Evolutionary conservation across 2,329 filamentous ascomycete genomes (phyloP).

Genomic region (Colletotrichum sp.): DNA sequence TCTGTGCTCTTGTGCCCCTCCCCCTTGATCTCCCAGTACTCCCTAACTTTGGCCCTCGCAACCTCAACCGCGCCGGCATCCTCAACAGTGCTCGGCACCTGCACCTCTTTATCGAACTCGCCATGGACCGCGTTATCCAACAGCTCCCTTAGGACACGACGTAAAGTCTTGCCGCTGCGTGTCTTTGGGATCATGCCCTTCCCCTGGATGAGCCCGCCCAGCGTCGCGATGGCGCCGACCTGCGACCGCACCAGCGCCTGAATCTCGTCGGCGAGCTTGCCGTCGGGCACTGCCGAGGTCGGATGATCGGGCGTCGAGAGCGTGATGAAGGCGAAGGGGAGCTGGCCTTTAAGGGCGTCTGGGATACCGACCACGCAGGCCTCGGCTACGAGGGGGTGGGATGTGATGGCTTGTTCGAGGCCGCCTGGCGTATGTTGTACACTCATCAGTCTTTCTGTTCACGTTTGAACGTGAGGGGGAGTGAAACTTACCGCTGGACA

Average conservation of each 20-base stretch:
- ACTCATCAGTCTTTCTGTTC: not conserved
- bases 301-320: slow-evolving; percentile 53
- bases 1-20: slow-evolving; percentile 49
- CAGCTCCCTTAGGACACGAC: slow-evolving; percentile 81
- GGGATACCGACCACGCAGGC: slow-evolving; percentile 87
- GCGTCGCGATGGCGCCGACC: slow-evolving; percentile 84
- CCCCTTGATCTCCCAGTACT: slow-evolving; percentile 72
- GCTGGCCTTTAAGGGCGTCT: slow-evolving; percentile 84
- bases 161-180: slow-evolving; percentile 86
- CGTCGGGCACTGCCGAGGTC: slow-evolving; percentile 53
- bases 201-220: slow-evolving; percentile 87
- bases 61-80: slow-evolving; percentile 77
- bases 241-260: slow-evolving; percentile 76
- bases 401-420: slow-evolving; percentile 90
- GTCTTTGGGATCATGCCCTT: slow-evolving; percentile 92
- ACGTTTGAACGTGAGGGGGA: not conserved
- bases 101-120: slow-evolving; percentile 74
- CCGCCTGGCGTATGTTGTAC: slow-evolving; percentile 64
- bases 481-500: slow-evolving; percentile 74
- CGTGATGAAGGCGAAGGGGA: slow-evolving; percentile 88
- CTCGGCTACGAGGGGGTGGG: slow-evolving; percentile 80
- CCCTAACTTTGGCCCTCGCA: slow-evolving; percentile 71
- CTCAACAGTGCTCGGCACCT: slow-evolving; percentile 85
- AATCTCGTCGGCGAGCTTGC: slow-evolving; percentile 61
- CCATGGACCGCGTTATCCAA: slow-evolving; percentile 81